Base-by-base conservation (phyloP, 257 asterid species). In the Scutellaria baicalensis region DNA sequence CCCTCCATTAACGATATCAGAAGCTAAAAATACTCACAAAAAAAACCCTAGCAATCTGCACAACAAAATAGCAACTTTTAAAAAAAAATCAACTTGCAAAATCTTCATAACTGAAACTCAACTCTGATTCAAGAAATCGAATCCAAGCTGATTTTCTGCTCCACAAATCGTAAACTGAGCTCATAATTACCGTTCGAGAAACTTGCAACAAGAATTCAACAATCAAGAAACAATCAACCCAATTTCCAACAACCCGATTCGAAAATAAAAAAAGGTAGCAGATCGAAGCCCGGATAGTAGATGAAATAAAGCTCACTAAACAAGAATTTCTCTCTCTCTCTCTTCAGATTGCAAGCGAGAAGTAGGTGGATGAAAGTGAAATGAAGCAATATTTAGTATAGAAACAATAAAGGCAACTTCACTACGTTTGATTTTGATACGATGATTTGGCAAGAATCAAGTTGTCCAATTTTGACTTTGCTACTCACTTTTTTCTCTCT, bases 1-100 rank as follows among this genome's bases (percentile, higher is more conserved):
- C 60, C 79, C 38, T 68, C 71, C 83, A 79, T 79, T 59, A 47
- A 40, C 69, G 10, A 69, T 49, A 14, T 65, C 74, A n/a, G 66
- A 68, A 55, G 69, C 72, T 49, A 59, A 59, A 17, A 1, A 2
- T 42, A 54, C 60, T n/a, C n/a, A 52, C 21, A 64, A 48, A 71
- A 11, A 71, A 23, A 2, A 27, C 33, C 33, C 70, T 44, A 49
- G 70, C 65, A 61, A 74, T 64, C 76, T 74, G 61, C 57, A 74
- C 51, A 54, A 21, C 31, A 51, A 56, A n/a, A 27, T 8, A 44
- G 13, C 56, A 51, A 62, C 39, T n/a, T n/a, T n/a, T 55, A 6
- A 67, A 11, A 14, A 2, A 55, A 64, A 12, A n/a, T 49, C 67
- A 71, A 58, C 23, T 27, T 44, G 17, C 52, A 33, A 55, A 47